Evolutionary conservation across 2,329 filamentous ascomycete genomes (phyloP).

Genomic region (Penicillium sp.): DNA sequence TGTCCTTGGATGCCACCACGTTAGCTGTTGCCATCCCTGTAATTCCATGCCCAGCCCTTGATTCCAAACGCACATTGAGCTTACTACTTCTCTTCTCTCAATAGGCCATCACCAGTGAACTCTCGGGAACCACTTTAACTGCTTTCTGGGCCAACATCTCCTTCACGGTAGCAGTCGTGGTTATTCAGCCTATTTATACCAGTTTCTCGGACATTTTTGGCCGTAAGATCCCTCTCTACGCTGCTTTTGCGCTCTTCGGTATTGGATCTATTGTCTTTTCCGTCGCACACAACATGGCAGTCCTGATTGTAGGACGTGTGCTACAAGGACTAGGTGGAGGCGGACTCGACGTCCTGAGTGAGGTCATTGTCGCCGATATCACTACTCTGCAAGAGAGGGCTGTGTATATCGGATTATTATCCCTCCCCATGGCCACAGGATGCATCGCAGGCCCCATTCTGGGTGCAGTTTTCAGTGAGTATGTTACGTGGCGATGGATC

Average conservation of each 20-base stretch:
- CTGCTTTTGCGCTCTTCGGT: constrained; percentile 4
- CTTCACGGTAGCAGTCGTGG: constrained; percentile 1
- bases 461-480: constrained; percentile 6
- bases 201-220: constrained; percentile 5
- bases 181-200: constrained; percentile 1
- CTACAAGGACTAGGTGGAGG: constrained; percentile 10
- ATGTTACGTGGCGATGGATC: constrained; percentile 9
- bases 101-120: too few relatives aligned
- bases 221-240: constrained; percentile 4
- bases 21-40: constrained; percentile 1
- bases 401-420: constrained; percentile 3
- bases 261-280: constrained; percentile 7
- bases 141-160: too few relatives aligned
- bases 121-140: too few relatives aligned
- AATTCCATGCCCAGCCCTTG: not conserved
- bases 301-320: constrained; percentile 7
- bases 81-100: too few relatives aligned
- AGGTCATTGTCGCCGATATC: constrained; percentile 10
- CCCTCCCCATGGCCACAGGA: constrained; percentile 5
- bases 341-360: constrained; percentile 5
- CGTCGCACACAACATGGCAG: constrained; percentile 3
- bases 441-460: constrained; percentile 6
- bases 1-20: not conserved
- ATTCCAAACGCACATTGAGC: too few relatives aligned
- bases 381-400: constrained; percentile 7